These are phyloP conservation scores for Penicillium sp. DNA, from an alignment of 2,329 filamentous ascomycete species.

Conservation along the genomic window DNA sequence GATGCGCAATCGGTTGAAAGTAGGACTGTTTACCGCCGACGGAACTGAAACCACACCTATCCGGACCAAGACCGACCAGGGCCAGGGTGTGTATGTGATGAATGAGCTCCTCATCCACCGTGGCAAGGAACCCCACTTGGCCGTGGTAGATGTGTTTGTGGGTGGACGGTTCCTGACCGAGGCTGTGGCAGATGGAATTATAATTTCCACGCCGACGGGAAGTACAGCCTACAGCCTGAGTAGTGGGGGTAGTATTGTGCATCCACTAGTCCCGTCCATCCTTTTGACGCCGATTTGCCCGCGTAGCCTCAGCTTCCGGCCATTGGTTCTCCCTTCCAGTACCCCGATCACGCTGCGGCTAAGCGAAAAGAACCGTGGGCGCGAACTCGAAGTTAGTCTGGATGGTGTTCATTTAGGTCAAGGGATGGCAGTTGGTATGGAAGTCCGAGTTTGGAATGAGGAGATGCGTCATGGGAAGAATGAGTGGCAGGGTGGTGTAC, in stretches of 20 bases:
- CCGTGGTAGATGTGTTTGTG: constrained; percentile 87
- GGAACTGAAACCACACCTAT: constrained; percentile 57
- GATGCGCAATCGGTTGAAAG: constrained; percentile 80
- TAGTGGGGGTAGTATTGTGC: constrained; percentile 87
- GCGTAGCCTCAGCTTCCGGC: constrained; percentile 85
- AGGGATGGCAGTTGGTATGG: constrained; percentile 71
- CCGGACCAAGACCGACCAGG: constrained; percentile 31
- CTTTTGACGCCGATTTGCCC: constrained; percentile 94
- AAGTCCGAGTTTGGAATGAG: constrained; percentile 87
- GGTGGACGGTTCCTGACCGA: constrained; percentile 88
- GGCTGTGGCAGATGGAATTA: constrained; percentile 91
- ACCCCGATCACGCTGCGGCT: constrained; percentile 79
- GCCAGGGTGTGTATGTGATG: constrained; percentile 66
- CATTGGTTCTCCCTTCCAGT: constrained; percentile 82
- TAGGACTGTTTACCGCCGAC: constrained; percentile 74
- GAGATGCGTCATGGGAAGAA: constrained; percentile 59
- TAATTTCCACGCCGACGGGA: constrained; percentile 89
- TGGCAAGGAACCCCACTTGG: constrained; percentile 83
- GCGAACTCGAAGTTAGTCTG: constrained; percentile 75
- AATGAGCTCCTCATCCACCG: constrained; percentile 95
- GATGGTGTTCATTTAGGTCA: constrained; percentile 68
- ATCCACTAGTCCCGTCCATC: constrained; percentile 84
- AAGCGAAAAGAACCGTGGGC: constrained; percentile 74
- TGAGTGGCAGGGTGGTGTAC: constrained; percentile 75
- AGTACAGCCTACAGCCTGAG: constrained; percentile 95